Evolutionary conservation across 192 early-diverging fungal genomes (phyloP), one percentile per base, ranked within the genome.

Genomic region (Entomortierella chlamydospora): DNA sequence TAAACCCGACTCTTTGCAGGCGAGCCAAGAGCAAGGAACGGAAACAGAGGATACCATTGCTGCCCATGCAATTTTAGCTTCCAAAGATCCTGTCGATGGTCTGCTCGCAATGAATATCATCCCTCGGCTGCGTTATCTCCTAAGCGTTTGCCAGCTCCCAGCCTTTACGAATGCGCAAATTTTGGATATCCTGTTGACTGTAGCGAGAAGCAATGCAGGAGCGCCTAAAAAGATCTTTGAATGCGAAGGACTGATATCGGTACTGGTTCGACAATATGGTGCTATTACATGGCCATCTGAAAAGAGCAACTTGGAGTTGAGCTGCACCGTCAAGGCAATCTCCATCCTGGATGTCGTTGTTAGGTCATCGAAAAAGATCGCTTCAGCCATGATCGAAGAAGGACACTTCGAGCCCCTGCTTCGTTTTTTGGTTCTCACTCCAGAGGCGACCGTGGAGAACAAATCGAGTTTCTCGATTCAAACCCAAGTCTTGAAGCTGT

Each of bases 41-140:
- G 64, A 83, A 55, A 37, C 69, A 5, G 79, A 84, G 18, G 82
- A 83, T 13, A 83, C 73, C 0, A 63, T 80, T 45, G 87, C 83
- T 31, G 51, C 73, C 28, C 86, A 90, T 66, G 84, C 81, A 9
- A 68, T 72, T 25, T 54, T 92, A 34, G 87, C 80, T 5, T 68
- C 83, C 29, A 78, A 71, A 33, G 91, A 93, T 67, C 70, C 88
- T 0, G 70, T 91, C 1, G 69, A 78, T 22, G 92, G 88, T 23
- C 59, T 93, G n/a, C 53, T 93, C 11, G 60, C 72, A n/a, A 92
- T 90, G 82, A 82, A 90, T 61, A 73, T 93, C 30, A 57, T 90
- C 18, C 72, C 82, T 25, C 84, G 91, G 28, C 50, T 92, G 20
- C 70, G 82, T 5, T 93, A 90, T 64, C 67, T 93, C 6, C 51